A percentile compares a stretch with the other conserved stretches of the same genome.
These are phyloP conservation scores for Diaporthe citriasiana DNA, from an alignment of 2,329 filamentous ascomycete genomes.

Conservation along the genomic window DNA sequence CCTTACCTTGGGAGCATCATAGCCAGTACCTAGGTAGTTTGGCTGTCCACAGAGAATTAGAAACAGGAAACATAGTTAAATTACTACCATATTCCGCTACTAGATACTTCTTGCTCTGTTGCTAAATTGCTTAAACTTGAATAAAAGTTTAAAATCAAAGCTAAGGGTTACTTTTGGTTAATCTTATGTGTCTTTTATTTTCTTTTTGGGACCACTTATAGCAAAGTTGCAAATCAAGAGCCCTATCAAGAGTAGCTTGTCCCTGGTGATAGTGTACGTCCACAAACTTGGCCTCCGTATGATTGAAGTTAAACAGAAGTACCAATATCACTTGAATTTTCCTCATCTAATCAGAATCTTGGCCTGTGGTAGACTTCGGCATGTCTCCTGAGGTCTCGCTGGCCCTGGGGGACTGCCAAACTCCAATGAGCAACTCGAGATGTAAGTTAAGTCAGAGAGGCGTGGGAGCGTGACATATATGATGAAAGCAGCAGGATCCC, in stretches of 20 bases:
- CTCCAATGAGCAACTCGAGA: not conserved
- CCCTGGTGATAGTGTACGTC: not conserved
- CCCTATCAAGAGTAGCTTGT: not conserved
- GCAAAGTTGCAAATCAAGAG: not conserved
- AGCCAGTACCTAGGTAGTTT: not conserved
- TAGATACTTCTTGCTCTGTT: not conserved
- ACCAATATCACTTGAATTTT: too few species aligned
- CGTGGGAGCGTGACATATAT: too few species aligned
- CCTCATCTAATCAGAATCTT: not conserved
- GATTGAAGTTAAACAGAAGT: too few species aligned
- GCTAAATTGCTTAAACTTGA: not conserved
- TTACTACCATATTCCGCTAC: not conserved
- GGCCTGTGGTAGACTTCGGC: not conserved
- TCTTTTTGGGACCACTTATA: not conserved
- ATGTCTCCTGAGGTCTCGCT: too few species aligned
- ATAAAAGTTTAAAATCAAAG: not conserved
- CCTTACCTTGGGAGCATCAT: not conserved
- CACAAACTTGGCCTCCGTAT: not conserved
- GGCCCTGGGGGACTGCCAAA: not conserved
- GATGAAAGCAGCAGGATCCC: not conserved
- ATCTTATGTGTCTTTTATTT: not conserved
- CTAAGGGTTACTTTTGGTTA: too few species aligned
- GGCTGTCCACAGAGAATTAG: too few species aligned
- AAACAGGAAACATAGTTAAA: not conserved
- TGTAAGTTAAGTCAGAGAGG: not conserved